Evolutionary conservation across 108 stramenopile genomes (phyloP).

Genomic region (Poteriospumella lacustris): DNA sequence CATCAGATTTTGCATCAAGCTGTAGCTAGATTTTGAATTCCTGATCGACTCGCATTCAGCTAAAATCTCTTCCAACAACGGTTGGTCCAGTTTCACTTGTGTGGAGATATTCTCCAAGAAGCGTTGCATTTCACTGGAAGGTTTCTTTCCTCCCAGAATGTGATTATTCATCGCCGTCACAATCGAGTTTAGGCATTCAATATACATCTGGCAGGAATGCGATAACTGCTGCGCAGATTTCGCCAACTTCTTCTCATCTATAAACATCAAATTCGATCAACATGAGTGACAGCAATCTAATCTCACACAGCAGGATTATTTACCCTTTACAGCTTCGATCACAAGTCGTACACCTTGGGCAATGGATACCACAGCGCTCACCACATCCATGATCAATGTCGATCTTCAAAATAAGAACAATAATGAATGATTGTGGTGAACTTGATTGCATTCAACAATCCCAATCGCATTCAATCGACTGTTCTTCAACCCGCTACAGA

Average conservation of each 20-base stretch:
- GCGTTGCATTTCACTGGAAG: not conserved
- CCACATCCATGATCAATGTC: too few species aligned
- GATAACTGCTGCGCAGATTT: not conserved
- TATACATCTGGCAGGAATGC: conserved; percentile 15
- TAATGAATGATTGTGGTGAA: too few species aligned
- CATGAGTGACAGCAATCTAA: too few species aligned
- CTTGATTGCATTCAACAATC: too few species aligned
- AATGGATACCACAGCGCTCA: too few species aligned
- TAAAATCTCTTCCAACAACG: not conserved
- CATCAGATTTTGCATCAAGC: not conserved
- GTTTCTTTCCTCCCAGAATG: not conserved
- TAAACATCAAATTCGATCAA: too few species aligned
- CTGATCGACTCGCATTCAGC: not conserved
- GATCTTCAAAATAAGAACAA: too few species aligned
- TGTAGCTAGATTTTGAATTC: not conserved
- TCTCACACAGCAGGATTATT: too few species aligned
- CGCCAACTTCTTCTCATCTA: not conserved
- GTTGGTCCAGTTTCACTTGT: not conserved
- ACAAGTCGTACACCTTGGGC: too few species aligned
- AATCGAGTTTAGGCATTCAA: not conserved
- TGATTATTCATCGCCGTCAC: not conserved
- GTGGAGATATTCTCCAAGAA: not conserved
- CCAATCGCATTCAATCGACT: too few species aligned
- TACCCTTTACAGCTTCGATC: too few species aligned
- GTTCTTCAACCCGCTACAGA: too few species aligned